Evolutionary conservation across 768 basidiomycete species (phyloP).

Genomic region (Tricholoma flavovirens): DNA sequence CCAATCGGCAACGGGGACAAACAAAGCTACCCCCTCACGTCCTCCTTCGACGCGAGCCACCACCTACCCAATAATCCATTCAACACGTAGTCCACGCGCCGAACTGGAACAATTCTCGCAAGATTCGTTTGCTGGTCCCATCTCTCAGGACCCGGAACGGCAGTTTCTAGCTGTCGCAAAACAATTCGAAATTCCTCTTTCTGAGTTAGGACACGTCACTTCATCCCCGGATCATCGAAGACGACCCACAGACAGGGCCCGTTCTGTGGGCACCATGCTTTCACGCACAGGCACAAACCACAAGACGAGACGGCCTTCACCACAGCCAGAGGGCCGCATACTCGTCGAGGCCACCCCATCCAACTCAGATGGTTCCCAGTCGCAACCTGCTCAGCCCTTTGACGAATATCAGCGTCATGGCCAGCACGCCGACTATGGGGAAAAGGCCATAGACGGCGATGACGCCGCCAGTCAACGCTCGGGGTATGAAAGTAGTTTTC

Average conservation of each 20-base stretch:
- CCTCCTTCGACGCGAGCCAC: slow-evolving; percentile 12
- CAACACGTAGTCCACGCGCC: neutral
- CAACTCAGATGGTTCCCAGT: slow-evolving; percentile 35
- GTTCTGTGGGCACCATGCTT: slow-evolving; percentile 1
- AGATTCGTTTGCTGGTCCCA: slow-evolving; percentile 57
- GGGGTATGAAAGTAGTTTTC: slow-evolving; percentile 30
- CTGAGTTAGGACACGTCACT: slow-evolving; percentile 38
- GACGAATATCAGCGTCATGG: slow-evolving; percentile 18
- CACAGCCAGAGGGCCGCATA: slow-evolving; percentile 17
- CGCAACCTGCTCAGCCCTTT: slow-evolving; percentile 19
- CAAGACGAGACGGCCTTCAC: slow-evolving; percentile 5
- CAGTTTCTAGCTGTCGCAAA: slow-evolving; percentile 40
- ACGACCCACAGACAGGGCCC: neutral
- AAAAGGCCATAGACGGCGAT: slow-evolving; percentile 11
- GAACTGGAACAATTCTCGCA: slow-evolving; percentile 34
- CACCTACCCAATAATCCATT: slow-evolving; percentile 9
- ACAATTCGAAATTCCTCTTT: slow-evolving; percentile 53
- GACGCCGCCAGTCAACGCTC: slow-evolving; percentile 19
- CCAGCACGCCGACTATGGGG: slow-evolving; percentile 10
- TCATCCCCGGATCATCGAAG: slow-evolving; percentile 1
- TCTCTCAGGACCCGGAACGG: slow-evolving; percentile 43
- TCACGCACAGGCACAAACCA: neutral
- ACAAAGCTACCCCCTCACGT: slow-evolving; percentile 11
- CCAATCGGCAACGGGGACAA: slow-evolving; percentile 10
- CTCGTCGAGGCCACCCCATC: slow-evolving; percentile 55